Conservation (phyloP, 805 yeast genomes). For the Kazachstania kunashirensis region DNA sequence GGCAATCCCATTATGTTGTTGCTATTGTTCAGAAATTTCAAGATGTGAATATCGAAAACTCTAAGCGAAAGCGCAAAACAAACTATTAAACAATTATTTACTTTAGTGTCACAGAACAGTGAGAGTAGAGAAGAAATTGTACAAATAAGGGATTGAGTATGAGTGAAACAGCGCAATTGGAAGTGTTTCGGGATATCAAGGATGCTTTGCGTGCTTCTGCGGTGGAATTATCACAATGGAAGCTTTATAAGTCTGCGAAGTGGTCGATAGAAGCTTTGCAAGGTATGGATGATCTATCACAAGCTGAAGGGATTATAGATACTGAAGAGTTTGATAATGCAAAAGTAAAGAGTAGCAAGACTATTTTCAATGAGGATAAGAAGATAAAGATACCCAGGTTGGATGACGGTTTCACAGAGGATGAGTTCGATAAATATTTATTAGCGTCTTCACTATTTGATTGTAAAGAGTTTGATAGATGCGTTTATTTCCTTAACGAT, state of each 20-base stretch:
- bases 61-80: no score
- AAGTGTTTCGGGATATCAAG: constrained; percentile 12
- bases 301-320: not conserved
- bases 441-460: constrained; percentile 69
- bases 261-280: constrained; percentile 78
- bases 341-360: constrained; percentile 15
- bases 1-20: no score
- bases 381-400: not conserved
- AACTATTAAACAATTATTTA: no score
- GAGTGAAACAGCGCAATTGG: constrained; percentile 3
- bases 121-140: no score
- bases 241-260: constrained; percentile 62
- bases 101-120: no score
- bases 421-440: constrained; percentile 38
- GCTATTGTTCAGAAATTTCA: no score
- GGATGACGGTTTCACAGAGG: constrained; percentile 12
- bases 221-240: constrained; percentile 41
- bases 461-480: constrained; percentile 77
- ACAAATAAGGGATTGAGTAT: not conserved
- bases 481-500: constrained; percentile 47
- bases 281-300: constrained; percentile 35
- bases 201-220: constrained; percentile 34
- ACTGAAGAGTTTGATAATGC: constrained; percentile 17
- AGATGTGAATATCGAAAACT: no score
- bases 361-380: constrained; percentile 5